Evolutionary conservation across 2,329 filamentous ascomycete species (phyloP).

Genomic region (Arachnomyces sp.): DNA sequence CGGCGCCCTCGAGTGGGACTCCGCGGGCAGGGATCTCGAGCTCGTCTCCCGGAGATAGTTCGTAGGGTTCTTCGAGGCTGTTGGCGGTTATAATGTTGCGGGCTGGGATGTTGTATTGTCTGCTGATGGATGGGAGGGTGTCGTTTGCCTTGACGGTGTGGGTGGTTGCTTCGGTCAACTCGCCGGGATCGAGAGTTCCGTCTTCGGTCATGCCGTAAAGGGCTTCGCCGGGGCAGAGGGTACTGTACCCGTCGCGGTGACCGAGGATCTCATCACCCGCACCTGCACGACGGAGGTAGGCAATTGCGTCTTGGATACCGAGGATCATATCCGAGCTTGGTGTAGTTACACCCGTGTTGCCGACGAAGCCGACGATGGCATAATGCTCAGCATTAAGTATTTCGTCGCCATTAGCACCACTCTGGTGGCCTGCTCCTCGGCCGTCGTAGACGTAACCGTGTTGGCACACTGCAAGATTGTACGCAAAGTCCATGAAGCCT

Average conservation of each 20-base stretch:
- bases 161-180: too few relatives aligned
- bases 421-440: background rate
- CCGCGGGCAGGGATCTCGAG: too few relatives aligned
- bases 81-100: too few relatives aligned
- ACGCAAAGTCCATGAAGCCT: slow-evolving; percentile 4
- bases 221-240: slow-evolving; percentile 4
- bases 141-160: too few relatives aligned
- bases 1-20: too few relatives aligned
- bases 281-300: slow-evolving; percentile 3
- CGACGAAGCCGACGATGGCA: slow-evolving; percentile 3
- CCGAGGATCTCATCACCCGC: slow-evolving; percentile 4
- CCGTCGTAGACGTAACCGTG: slow-evolving; percentile 7
- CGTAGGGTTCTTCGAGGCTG: too few relatives aligned
- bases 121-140: too few relatives aligned
- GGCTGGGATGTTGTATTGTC: too few relatives aligned
- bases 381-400: slow-evolving; percentile 2
- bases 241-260: slow-evolving; percentile 4
- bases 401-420: slow-evolving; percentile 3
- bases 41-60: too few relatives aligned
- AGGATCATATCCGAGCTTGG: slow-evolving; percentile 1
- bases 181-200: slow-evolving; percentile 5
- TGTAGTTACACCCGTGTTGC: background rate
- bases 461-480: slow-evolving; percentile 8
- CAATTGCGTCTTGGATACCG: slow-evolving; percentile 6
- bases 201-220: slow-evolving; percentile 5